Base-by-base conservation (phyloP, 495 filamentous ascomycete genomes). In the Saxispiralis lemnorum region DNA sequence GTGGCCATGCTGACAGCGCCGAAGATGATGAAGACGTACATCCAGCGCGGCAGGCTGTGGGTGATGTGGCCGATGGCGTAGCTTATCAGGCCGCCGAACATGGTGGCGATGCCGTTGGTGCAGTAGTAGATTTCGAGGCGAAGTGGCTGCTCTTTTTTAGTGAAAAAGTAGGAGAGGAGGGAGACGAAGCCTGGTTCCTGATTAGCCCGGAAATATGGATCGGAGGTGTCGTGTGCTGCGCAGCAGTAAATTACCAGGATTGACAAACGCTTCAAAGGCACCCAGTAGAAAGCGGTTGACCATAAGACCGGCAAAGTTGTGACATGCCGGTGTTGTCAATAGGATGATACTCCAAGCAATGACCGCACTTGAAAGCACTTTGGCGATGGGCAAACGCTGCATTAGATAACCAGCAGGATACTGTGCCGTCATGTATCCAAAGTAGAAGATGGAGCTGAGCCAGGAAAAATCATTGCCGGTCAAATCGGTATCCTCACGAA, bases 391-490 rank as follows among this genome's bases (percentile, higher is more conserved):
- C 0, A 72, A 57, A 28, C 69, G 65, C 46, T 74, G 71, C 17
- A 76, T 56, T 7, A 68, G 52, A 41, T 68, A 63, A 7, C 67
- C 69, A 0, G 66, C 65, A 5, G 68, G 69, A 48, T 61, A 70
- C 51, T 73, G 69, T 9, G 66, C 65, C 34, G 73, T 42, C 13
- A 76, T 51, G 46, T 67, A 67, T 0, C 70, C 72, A 37, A 76
- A 70, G 48, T 74, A 74, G 54, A 73, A 74, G 20, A 73, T 68
- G 1, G 66, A 71, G 17, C 61, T 54, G 0, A 72, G 62, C 74
- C 73, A 78, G 15, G 68, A 68, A 52, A 74, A 76, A 20, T 77
- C 65, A 45, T 73, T 66, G 11, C 71, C 72, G 0, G 60, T 51
- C 11, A 76, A 46, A 31, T 69, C 39, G 0, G 70, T 71, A 5